Evolutionary conservation across 1,139 yeast species (phyloP).

Genomic region (Suhomyces taliae): DNA sequence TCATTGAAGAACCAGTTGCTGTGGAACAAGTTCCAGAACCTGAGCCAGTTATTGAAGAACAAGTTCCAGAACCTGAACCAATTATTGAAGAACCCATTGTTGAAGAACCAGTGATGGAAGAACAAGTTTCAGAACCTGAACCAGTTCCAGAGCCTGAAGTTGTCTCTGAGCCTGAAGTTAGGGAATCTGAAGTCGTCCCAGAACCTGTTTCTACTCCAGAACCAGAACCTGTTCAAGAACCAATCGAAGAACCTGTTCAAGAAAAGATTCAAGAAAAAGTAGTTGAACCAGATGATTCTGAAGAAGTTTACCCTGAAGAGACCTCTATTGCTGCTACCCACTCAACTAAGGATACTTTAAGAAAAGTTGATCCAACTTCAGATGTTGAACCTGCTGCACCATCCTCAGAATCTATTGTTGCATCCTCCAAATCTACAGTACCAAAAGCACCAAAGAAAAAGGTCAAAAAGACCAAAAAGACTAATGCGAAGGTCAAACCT

Average conservation of each 20-base stretch:
- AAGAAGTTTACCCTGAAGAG: neutral
- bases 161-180: too few species aligned
- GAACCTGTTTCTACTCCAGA: too few species aligned
- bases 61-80: neutral
- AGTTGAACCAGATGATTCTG: neutral
- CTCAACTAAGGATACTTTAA: too few species aligned
- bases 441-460: slow-evolving; percentile 5
- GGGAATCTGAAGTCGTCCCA: neutral
- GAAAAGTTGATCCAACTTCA: too few species aligned
- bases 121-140: too few species aligned
- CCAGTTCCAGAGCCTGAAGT: too few species aligned
- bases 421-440: neutral
- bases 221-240: neutral
- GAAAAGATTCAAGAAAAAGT: neutral
- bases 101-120: neutral
- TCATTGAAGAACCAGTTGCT: neutral
- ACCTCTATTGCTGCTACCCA: neutral
- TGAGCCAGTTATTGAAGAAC: neutral
- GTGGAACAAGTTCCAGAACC: neutral
- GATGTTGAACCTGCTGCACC: neutral
- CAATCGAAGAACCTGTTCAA: slow-evolving; percentile 1
- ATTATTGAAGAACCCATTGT: slow-evolving; percentile 1
- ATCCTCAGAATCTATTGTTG: neutral
- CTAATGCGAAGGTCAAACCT: neutral
- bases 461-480: slow-evolving; percentile 9